phyloP scores from a whole-genome alignment of 2,329 filamentous ascomycete genomes.

The Penicillium sp. region DNA sequence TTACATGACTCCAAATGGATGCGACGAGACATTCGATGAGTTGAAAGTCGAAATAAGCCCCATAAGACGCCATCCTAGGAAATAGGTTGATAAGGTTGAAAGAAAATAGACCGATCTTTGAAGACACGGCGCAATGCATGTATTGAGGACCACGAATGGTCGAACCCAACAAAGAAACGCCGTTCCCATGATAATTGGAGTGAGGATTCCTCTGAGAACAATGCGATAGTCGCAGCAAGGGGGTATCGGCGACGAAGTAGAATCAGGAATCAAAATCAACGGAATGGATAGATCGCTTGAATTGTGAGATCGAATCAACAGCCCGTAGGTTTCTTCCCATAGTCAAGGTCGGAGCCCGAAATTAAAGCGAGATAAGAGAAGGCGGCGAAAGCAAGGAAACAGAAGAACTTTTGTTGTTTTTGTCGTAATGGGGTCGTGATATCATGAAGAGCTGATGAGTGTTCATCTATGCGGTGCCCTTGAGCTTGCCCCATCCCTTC shows the following conservation, averaged over 20 bases:
- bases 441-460: background rate
- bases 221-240: background rate
- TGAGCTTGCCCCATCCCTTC: slow-evolving; percentile 43
- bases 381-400: slow-evolving; percentile 6
- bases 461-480: slow-evolving; percentile 32
- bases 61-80: slow-evolving; percentile 3
- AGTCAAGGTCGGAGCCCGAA: background rate
- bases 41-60: background rate
- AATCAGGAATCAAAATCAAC: background rate
- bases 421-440: slow-evolving; percentile 25
- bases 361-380: slow-evolving; percentile 12
- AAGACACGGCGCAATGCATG: slow-evolving; percentile 8
- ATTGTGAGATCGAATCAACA: background rate
- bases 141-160: slow-evolving; percentile 3
- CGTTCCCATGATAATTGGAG: slow-evolving; percentile 5
- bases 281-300: background rate
- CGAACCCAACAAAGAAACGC: slow-evolving; percentile 4
- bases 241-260: slow-evolving; percentile 13
- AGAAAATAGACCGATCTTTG: slow-evolving; percentile 7
- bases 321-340: background rate
- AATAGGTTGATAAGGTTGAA: slow-evolving; percentile 14
- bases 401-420: slow-evolving; percentile 27
- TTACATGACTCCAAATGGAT: slow-evolving; percentile 15
- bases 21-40: slow-evolving; percentile 8
- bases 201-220: slow-evolving; percentile 5